phyloP scores from a whole-genome alignment of 2,329 filamentous ascomycete genomes.

The Aspergillus sclerotialis region DNA sequence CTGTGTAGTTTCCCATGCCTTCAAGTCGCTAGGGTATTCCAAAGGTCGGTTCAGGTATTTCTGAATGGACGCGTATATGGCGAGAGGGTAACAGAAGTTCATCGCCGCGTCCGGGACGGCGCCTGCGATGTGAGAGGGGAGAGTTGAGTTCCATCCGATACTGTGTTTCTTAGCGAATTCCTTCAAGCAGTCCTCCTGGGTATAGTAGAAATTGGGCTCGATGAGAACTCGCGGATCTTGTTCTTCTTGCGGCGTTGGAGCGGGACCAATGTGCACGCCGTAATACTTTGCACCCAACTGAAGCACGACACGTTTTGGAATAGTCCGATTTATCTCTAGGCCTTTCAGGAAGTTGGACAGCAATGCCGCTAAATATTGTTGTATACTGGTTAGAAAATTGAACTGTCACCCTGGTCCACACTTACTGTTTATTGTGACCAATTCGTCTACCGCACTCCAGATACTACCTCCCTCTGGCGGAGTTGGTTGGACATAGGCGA shows the following conservation, averaged over 20 bases:
- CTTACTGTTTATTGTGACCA: slow-evolving; percentile 40
- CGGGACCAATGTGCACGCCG: slow-evolving; percentile 43
- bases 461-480: slow-evolving; percentile 39
- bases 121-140: slow-evolving; percentile 44
- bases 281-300: slow-evolving; percentile 51
- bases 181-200: slow-evolving; percentile 45
- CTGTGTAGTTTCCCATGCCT: slow-evolving; percentile 38
- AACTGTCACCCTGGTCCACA: neutral
- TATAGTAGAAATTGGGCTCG: slow-evolving; percentile 50
- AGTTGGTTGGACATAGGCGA: slow-evolving; percentile 47
- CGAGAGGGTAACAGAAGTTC: slow-evolving; percentile 44
- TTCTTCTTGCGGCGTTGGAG: slow-evolving; percentile 39
- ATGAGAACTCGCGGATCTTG: slow-evolving; percentile 38
- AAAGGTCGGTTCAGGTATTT: slow-evolving; percentile 36
- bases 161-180: slow-evolving; percentile 34
- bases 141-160: slow-evolving; percentile 41
- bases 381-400: neutral
- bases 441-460: slow-evolving; percentile 46
- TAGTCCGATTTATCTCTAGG: slow-evolving; percentile 31
- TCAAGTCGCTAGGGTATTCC: slow-evolving; percentile 38
- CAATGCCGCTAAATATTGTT: slow-evolving; percentile 3
- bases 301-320: slow-evolving; percentile 42
- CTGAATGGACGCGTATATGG: slow-evolving; percentile 45
- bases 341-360: slow-evolving; percentile 2
- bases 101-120: slow-evolving; percentile 45